Evolutionary conservation across 2,329 filamentous ascomycete species (phyloP).

Genomic region (Alternaria sp.): DNA sequence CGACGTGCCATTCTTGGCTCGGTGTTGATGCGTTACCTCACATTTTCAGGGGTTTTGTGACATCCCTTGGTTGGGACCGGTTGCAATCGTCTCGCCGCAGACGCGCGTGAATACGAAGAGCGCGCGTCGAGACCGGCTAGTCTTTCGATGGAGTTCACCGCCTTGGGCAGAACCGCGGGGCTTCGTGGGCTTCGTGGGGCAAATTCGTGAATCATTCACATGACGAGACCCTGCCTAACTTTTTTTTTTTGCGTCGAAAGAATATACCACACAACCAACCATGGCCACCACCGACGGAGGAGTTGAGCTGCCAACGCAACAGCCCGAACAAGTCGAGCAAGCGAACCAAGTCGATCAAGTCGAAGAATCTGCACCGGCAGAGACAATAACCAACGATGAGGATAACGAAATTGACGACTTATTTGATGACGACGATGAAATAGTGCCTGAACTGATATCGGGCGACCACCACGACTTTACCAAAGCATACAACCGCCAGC

Average conservation of each 20-base stretch:
- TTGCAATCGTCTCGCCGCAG: neutral
- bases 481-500: conserved; percentile 88
- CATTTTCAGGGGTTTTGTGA: conserved; percentile 8
- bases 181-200: too few relatives aligned
- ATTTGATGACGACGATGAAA: conserved; percentile 65
- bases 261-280: conserved; percentile 5
- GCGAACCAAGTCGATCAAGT: conserved; percentile 11
- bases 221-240: neutral
- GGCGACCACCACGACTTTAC: conserved; percentile 73
- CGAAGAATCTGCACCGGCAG: conserved; percentile 10
- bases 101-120: neutral
- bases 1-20: neutral
- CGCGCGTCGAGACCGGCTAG: neutral
- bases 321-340: conserved; percentile 11
- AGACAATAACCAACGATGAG: conserved; percentile 51
- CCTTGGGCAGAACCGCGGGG: conserved; percentile 3
- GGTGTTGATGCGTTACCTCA: neutral
- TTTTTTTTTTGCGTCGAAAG: neutral
- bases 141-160: conserved; percentile 2
- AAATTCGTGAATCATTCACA: conserved; percentile 2
- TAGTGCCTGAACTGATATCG: conserved; percentile 64
- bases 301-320: conserved; percentile 12
- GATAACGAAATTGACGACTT: conserved; percentile 72
- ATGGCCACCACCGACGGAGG: conserved; percentile 25
- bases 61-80: conserved; percentile 19